Evolutionary conservation across 768 basidiomycete species (phyloP).

Genomic region (Clitopilus hobsonii): DNA sequence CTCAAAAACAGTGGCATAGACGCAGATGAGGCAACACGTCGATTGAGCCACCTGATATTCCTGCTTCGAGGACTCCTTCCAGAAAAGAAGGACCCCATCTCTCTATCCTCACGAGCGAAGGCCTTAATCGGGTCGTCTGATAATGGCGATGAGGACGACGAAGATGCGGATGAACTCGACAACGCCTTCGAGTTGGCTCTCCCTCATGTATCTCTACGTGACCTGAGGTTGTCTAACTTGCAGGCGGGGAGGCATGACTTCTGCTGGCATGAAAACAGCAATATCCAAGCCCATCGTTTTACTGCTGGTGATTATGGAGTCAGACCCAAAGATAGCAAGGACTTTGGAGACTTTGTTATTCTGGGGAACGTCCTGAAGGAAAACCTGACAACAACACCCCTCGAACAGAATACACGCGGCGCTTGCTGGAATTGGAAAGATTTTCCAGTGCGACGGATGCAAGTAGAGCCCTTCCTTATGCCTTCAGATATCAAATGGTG

Average conservation of each 20-base stretch:
- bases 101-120: constrained; percentile 24
- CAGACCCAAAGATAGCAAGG: constrained; percentile 23
- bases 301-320: constrained; percentile 42
- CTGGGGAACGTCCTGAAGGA: constrained; percentile 34
- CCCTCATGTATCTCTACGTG: constrained; percentile 25
- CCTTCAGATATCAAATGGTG: constrained; percentile 29
- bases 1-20: constrained; percentile 4
- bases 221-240: constrained; percentile 33
- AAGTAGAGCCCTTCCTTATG: constrained; percentile 28
- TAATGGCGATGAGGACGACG: not conserved
- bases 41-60: constrained; percentile 35
- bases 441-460: constrained; percentile 18
- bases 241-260: constrained; percentile 29
- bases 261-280: constrained; percentile 32
- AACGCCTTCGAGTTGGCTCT: constrained; percentile 12
- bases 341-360: constrained; percentile 32
- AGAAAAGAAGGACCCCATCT: constrained; percentile 21
- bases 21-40: constrained; percentile 23
- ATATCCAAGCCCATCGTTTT: constrained; percentile 35
- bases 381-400: constrained; percentile 15
- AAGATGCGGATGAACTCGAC: constrained; percentile 23
- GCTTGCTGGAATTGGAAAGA: constrained; percentile 35
- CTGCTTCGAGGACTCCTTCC: constrained; percentile 36
- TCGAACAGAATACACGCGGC: constrained; percentile 20
- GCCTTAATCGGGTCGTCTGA: constrained; percentile 17